Evolutionary conservation across 1,139 yeast species (phyloP).

Genomic region (Blastobotrys aristatus): DNA sequence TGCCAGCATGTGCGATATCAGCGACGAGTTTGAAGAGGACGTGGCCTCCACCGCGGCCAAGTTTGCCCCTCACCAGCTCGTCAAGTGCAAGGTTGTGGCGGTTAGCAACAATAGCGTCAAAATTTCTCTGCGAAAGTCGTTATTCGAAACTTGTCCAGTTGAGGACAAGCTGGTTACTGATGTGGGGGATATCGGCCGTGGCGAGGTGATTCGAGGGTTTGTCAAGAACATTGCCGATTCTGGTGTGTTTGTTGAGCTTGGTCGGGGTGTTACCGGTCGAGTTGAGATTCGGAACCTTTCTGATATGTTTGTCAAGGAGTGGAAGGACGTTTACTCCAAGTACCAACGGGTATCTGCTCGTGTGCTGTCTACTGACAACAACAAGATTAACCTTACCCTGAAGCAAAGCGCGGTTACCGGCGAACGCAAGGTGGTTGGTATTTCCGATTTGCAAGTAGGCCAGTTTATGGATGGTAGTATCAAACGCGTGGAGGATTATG

Average conservation of each 20-base stretch:
- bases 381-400: constrained; percentile 59
- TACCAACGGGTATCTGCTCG: constrained; percentile 77
- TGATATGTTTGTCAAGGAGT: constrained; percentile 75
- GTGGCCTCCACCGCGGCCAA: constrained; percentile 37
- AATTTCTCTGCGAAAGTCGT: constrained; percentile 54
- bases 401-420: constrained; percentile 80
- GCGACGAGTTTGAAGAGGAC: constrained; percentile 56
- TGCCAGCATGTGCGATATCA: constrained; percentile 71
- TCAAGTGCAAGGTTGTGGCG: constrained; percentile 54
- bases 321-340: constrained; percentile 71
- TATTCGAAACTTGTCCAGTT: constrained; percentile 35
- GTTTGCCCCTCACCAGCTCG: constrained; percentile 52
- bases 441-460: constrained; percentile 59
- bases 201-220: constrained; percentile 73
- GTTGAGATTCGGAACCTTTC: constrained; percentile 79
- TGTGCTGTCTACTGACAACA: constrained; percentile 55
- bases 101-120: constrained; percentile 57
- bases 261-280: constrained; percentile 68
- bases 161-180: constrained; percentile 49
- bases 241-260: constrained; percentile 77
- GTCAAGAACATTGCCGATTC: constrained; percentile 68
- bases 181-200: constrained; percentile 55
- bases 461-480: constrained; percentile 68
- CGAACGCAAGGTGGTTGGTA: constrained; percentile 36
- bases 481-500: constrained; percentile 78